Conservation (phyloP, 805 yeast genomes). For the Candida succiphila region DNA sequence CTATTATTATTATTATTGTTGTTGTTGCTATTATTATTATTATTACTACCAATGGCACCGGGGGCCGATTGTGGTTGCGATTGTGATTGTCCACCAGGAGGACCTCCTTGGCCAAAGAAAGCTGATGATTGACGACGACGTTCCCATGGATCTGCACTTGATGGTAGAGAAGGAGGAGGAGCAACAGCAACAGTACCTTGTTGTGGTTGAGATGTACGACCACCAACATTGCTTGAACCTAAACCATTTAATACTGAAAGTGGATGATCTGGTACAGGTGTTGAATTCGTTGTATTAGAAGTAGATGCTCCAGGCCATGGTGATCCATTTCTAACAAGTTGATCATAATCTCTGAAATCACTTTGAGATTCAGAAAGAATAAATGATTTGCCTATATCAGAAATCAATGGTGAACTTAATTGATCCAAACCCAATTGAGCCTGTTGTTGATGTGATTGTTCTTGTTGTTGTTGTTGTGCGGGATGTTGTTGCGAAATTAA, state of each 20-base stretch:
- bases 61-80: too few relatives aligned
- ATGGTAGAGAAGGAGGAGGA: constrained; percentile 7
- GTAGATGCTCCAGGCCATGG: constrained; percentile 4
- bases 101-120: too few relatives aligned
- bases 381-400: constrained; percentile 29
- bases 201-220: too few relatives aligned
- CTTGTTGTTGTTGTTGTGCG: constrained; percentile 1
- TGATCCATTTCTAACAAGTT: constrained; percentile 30
- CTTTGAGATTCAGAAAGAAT: constrained; percentile 33
- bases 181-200: constrained; percentile 4
- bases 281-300: too few relatives aligned
- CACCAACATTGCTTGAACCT: too few relatives aligned
- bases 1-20: too few relatives aligned
- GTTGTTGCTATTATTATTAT: too few relatives aligned
- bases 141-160: too few relatives aligned
- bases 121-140: constrained; percentile 46
- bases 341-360: constrained; percentile 28
- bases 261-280: too few relatives aligned
- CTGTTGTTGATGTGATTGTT: constrained; percentile 3
- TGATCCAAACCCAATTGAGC: constrained; percentile 17
- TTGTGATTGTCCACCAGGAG: too few relatives aligned
- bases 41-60: too few relatives aligned
- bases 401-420: constrained; percentile 13
- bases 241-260: too few relatives aligned
- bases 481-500: constrained; percentile 6